Evolutionary conservation across 2,329 filamentous ascomycete genomes (phyloP), one percentile per base, ranked within the genome.

Genomic region (Endocalyx cinctus): DNA sequence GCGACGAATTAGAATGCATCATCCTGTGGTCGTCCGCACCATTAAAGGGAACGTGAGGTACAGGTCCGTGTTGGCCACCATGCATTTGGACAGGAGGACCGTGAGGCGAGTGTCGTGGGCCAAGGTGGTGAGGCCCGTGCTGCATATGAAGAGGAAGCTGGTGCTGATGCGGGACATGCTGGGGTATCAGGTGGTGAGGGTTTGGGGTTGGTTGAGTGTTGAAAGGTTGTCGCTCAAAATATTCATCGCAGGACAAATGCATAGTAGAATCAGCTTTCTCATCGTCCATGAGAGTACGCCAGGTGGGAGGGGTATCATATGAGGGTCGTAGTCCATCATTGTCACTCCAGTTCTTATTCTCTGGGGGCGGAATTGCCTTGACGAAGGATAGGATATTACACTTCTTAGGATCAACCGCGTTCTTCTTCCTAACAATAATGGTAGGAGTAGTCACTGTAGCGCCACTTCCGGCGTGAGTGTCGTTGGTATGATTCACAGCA

Each of bases 251-350:
- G 0, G 78, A 85, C 51, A 79, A 51, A 42, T 64, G 68, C 70
- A 80, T 81, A 2, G 73, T 77, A 2, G 77, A 79, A 22, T 79
- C 74, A 0, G 66, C 53, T 50, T 84, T 86, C 44, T 94, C 85
- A 27, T 87, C 83, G 14, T 81, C 79, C 30, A 77, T 66, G 16
- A 79, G 63, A 39, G 80, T 77, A 40, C 84, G 80, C 90, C 92
- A 98, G 1, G 83, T 89, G 1, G 88, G 88, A 10, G 72, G 69
- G 2, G 92, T 97, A 48, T 87, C 82, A 59, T 83, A 96, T 4
- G 90, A 81, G 17, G 84, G 83, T 23, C 84, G 83, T 33, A 96
- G 76, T n/a, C 87, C 88, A 29, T 81, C 82, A 51, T 92, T 94
- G 37, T 79, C 74, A 22, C 79, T 71, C 69, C 82, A 88, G 42